Conservation (phyloP, 1,284 basidiomycete genomes). For the Puccinia triticina region DNA sequence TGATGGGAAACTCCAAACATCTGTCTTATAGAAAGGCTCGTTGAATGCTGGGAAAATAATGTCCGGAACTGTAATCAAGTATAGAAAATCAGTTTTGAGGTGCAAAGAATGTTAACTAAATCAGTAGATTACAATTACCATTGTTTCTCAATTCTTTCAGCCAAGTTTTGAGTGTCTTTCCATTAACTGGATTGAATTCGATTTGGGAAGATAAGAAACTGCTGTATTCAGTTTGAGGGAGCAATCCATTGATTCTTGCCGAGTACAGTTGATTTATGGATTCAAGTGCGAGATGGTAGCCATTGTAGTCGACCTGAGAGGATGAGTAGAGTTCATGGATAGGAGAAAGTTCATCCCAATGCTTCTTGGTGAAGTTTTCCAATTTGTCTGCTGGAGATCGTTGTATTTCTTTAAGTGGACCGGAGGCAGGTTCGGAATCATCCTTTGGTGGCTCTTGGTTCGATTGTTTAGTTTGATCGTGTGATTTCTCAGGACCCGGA, state of each 20-base stretch:
- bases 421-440: no score
- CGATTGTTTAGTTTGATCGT: no score
- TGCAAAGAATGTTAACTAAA: background rate
- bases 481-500: no score
- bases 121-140: background rate
- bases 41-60: background rate
- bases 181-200: conserved; percentile 6
- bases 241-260: background rate
- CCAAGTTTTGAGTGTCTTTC: background rate
- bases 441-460: no score
- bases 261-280: background rate
- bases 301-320: background rate
- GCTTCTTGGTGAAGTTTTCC: no score
- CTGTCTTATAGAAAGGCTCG: conserved; percentile 8
- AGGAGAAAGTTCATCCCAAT: background rate
- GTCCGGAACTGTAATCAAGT: background rate
- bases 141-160: background rate
- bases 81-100: background rate
- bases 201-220: background rate
- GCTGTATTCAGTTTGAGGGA: background rate
- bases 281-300: background rate
- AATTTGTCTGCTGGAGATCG: no score
- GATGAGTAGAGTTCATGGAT: background rate
- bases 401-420: no score
- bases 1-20: background rate